These are phyloP conservation scores for Trichothecium roseum DNA, from an alignment of 2,329 filamentous ascomycete species.

Conservation along the genomic window DNA sequence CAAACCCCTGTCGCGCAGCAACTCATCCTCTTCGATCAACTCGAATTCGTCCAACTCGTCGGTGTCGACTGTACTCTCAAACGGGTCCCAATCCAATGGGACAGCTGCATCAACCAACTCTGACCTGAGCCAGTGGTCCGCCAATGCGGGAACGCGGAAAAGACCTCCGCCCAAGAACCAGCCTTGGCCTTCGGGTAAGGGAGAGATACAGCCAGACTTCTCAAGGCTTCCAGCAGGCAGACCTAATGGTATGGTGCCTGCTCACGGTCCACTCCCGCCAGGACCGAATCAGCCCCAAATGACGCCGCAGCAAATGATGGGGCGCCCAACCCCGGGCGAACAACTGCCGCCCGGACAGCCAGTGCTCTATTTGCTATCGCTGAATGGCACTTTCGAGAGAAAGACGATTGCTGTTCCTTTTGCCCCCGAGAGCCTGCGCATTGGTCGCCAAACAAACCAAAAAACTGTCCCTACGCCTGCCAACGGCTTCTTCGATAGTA, in stretches of 20 bases:
- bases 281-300: slow-evolving; percentile 16
- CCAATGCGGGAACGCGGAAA: slow-evolving; percentile 38
- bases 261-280: slow-evolving; percentile 21
- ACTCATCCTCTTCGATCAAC: slow-evolving; percentile 77
- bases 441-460: slow-evolving; percentile 93
- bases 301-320: slow-evolving; percentile 36
- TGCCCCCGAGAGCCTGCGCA: slow-evolving; percentile 84
- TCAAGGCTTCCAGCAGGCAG: slow-evolving; percentile 32
- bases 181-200: slow-evolving; percentile 38
- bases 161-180: slow-evolving; percentile 35
- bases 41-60: slow-evolving; percentile 47
- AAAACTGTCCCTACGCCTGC: slow-evolving; percentile 84
- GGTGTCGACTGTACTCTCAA: slow-evolving; percentile 52
- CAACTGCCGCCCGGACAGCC: slow-evolving; percentile 55
- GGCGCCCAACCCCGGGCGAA: slow-evolving; percentile 49
- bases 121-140: slow-evolving; percentile 40
- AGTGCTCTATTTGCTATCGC: slow-evolving; percentile 74
- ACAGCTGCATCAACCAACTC: slow-evolving; percentile 34
- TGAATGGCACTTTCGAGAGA: slow-evolving; percentile 94
- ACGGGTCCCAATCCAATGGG: slow-evolving; percentile 53
- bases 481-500: slow-evolving; percentile 97
- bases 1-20: slow-evolving; percentile 76
- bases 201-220: slow-evolving; percentile 37
- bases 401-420: slow-evolving; percentile 94
- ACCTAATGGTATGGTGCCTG: slow-evolving; percentile 28